A percentile compares a stretch with the other conserved stretches of the same genome.
These are phyloP conservation scores for Closterium sp. DNA, from an alignment of 139 green algal species.

Conservation along the genomic window DNA sequence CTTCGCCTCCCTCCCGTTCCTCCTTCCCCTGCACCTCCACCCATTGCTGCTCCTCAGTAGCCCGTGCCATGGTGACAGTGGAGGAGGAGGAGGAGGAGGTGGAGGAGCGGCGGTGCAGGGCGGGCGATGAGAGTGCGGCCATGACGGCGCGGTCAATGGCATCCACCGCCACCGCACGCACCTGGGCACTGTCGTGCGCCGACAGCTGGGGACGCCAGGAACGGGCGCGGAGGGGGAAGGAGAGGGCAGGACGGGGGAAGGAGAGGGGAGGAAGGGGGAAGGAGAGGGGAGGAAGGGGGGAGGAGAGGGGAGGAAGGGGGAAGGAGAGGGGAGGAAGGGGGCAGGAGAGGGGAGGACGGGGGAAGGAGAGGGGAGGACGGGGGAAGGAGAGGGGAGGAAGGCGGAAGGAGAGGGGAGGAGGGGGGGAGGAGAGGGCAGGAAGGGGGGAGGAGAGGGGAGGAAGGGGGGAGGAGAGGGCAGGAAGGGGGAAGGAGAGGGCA, in stretches of 20 bases:
- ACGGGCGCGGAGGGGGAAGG: too few species aligned
- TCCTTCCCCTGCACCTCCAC: not conserved
- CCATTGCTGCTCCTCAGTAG: not conserved
- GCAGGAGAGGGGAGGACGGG: too few species aligned
- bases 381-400: not conserved
- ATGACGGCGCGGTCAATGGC: constrained; percentile 41
- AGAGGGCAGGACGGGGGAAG: too few species aligned
- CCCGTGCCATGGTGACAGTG: not conserved
- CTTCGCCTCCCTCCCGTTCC: not conserved
- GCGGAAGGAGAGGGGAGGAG: too few species aligned
- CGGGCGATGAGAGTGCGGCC: constrained; percentile 4
- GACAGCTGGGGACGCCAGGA: constrained; percentile 10
- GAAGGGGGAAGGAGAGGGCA: not conserved
- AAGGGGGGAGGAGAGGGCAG: not conserved
- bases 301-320: too few species aligned
- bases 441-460: not conserved
- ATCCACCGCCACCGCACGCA: constrained; percentile 41
- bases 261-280: too few species aligned
- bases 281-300: too few species aligned
- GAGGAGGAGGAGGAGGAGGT: not conserved
- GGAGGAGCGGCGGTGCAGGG: not conserved
- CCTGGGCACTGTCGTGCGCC: constrained; percentile 22
- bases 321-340: too few species aligned
- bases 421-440: too few species aligned
- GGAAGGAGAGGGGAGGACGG: too few species aligned